A percentile compares a stretch with the other conserved stretches of the same genome.
Evolutionary conservation across 805 yeast species (phyloP).

Genomic region (Sungouiozyma ichnusensis): DNA sequence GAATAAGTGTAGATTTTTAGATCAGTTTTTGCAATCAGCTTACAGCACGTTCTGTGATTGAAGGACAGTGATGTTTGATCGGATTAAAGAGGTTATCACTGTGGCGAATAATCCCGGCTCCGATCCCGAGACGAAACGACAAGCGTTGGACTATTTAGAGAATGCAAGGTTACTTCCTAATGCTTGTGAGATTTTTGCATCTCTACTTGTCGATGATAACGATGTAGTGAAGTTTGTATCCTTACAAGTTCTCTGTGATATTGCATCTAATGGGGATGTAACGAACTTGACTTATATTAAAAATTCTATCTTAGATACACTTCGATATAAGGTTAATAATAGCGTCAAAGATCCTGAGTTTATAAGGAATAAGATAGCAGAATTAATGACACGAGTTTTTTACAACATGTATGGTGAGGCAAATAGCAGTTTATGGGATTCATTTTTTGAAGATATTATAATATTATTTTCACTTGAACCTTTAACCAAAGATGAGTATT

Average conservation of each 20-base stretch:
- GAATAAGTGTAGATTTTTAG: background rate
- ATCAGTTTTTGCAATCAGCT: background rate
- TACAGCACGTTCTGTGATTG: too few relatives aligned
- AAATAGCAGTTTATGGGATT: constrained; percentile 24
- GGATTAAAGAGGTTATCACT: constrained; percentile 81
- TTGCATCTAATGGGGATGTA: constrained; percentile 6
- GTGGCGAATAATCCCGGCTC: constrained; percentile 67
- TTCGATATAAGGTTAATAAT: constrained; percentile 14
- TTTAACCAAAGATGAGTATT: constrained; percentile 2
- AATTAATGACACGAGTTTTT: constrained; percentile 25
- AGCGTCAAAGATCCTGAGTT: constrained; percentile 22
- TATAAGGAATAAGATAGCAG: constrained; percentile 27
- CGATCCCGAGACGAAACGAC: constrained; percentile 50
- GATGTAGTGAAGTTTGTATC: constrained; percentile 26
- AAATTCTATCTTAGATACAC: constrained; percentile 14
- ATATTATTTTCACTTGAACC: constrained; percentile 15
- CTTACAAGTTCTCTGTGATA: constrained; percentile 24
- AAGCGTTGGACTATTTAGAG: constrained; percentile 32
- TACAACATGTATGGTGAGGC: constrained; percentile 24
- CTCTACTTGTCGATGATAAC: constrained; percentile 16
- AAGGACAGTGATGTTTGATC: constrained; percentile 27
- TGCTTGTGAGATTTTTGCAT: constrained; percentile 20
- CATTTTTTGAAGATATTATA: constrained; percentile 25
- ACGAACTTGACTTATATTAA: constrained; percentile 13
- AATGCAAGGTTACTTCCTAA: constrained; percentile 19